Conservation (phyloP, 164 flowering plant species). For the Paratinospora sagittata region DNA sequence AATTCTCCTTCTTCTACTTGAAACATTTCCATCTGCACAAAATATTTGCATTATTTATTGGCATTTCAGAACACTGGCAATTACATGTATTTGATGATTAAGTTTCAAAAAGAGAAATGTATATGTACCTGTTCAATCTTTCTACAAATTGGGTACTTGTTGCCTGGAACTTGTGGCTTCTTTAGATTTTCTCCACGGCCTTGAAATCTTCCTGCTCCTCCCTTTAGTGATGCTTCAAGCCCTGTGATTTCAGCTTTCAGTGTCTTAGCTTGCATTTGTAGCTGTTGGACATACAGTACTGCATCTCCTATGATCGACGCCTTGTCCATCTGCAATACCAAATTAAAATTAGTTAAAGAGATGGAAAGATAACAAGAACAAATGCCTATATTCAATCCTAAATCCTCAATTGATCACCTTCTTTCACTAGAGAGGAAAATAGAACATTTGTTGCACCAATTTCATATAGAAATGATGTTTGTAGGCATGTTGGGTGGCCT, state of each 20-base stretch:
- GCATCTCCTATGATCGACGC: slow-evolving; percentile 94
- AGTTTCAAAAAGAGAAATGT: background rate
- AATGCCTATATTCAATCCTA: no score
- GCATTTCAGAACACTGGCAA: background rate
- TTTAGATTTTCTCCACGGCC: slow-evolving; percentile 11
- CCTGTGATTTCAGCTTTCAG: slow-evolving; percentile 57
- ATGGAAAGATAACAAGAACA: background rate
- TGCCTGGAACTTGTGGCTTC: slow-evolving; percentile 15
- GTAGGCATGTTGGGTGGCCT: no score
- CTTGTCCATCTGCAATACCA: slow-evolving; percentile 73
- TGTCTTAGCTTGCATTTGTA: slow-evolving; percentile 61
- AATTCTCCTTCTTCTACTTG: no score
- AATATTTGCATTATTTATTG: background rate
- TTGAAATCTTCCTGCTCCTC: slow-evolving; percentile 16
- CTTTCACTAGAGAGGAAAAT: no score
- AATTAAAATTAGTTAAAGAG: background rate
- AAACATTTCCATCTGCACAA: slow-evolving; percentile 66
- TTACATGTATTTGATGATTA: background rate
- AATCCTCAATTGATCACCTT: no score
- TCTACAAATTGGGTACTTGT: slow-evolving; percentile 19
- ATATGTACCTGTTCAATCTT: slow-evolving; percentile 44
- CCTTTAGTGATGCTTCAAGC: slow-evolving; percentile 46
- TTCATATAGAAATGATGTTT: no score
- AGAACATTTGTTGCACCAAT: no score
- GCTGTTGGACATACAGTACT: slow-evolving; percentile 49